A percentile compares a stretch with the other conserved stretches of the same genome.
These are phyloP conservation scores for Calycina herbarum DNA, from an alignment of 2,329 filamentous ascomycete species.

Conservation along the genomic window DNA sequence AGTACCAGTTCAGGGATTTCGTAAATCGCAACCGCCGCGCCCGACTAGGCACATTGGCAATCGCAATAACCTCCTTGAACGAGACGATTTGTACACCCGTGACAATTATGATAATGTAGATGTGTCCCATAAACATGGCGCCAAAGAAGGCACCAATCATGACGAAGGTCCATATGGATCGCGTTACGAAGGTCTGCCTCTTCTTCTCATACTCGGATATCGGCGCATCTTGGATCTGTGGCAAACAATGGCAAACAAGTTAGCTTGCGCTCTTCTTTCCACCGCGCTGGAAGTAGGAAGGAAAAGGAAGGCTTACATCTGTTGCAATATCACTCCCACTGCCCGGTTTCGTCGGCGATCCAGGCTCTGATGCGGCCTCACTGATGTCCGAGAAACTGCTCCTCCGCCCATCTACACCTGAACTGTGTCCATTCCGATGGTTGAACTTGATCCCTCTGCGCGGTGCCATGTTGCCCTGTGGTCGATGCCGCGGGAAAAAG, in stretches of 20 bases:
- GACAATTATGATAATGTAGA: conserved; percentile 93
- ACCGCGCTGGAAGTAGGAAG: neutral
- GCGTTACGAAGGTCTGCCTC: conserved; percentile 94
- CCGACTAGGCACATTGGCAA: conserved; percentile 89
- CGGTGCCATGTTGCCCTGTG: conserved; percentile 43
- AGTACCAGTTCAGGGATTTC: conserved; percentile 98
- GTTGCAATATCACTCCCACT: conserved; percentile 41
- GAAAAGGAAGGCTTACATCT: conserved; percentile 38
- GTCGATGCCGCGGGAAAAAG: conserved; percentile 8
- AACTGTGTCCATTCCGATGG: conserved; percentile 37
- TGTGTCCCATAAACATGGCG: conserved; percentile 91
- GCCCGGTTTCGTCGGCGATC: conserved; percentile 29
- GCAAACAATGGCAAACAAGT: conserved; percentile 17
- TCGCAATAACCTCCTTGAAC: conserved; percentile 99
- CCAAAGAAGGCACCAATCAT: conserved; percentile 95
- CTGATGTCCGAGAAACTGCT: conserved; percentile 72
- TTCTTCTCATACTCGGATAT: conserved; percentile 93
- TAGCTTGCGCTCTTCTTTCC: conserved; percentile 20
- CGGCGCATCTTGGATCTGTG: conserved; percentile 29
- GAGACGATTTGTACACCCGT: conserved; percentile 94
- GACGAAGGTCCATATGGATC: conserved; percentile 95
- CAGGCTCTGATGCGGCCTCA: conserved; percentile 52
- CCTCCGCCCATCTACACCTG: conserved; percentile 48
- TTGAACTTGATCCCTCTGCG: conserved; percentile 56
- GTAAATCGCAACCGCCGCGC: conserved; percentile 90